A percentile compares a stretch with the other conserved stretches of the same genome.
These are phyloP conservation scores for Colletotrichum paranaense DNA, from an alignment of 2,329 filamentous ascomycete species.

Conservation along the genomic window DNA sequence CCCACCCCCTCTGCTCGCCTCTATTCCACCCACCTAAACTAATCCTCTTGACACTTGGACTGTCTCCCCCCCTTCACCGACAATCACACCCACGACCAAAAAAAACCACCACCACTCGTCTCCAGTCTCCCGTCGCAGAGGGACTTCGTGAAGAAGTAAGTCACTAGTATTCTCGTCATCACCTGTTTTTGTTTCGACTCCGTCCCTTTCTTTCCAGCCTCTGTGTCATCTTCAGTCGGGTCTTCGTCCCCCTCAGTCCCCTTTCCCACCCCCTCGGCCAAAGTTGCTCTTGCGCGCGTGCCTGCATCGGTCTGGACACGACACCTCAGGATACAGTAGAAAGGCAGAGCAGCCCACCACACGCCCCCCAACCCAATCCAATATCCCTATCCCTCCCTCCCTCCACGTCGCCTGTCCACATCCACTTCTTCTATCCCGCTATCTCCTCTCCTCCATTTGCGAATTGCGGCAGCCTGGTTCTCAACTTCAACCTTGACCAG, in stretches of 20 bases:
- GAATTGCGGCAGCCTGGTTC: constrained; percentile 35
- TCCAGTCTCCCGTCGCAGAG: constrained; percentile 28
- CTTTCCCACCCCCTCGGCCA: constrained; percentile 27
- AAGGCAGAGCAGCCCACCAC: constrained; percentile 31
- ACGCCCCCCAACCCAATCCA: constrained; percentile 30
- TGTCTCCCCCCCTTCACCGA: constrained; percentile 35
- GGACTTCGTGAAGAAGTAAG: constrained; percentile 33
- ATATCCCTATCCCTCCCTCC: constrained; percentile 36
- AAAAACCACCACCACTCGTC: constrained; percentile 2
- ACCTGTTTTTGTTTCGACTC: neutral
- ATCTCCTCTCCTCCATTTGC: constrained; percentile 30
- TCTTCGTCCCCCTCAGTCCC: constrained; percentile 17
- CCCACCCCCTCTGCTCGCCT: constrained; percentile 31
- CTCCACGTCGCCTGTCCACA: constrained; percentile 36
- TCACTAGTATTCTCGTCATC: constrained; percentile 1
- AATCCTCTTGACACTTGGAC: constrained; percentile 35
- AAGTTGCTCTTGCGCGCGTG: constrained; percentile 35
- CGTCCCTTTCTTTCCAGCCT: constrained; percentile 6
- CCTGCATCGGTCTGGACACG: constrained; percentile 35
- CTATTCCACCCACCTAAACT: constrained; percentile 28
- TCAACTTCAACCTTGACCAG: constrained; percentile 25
- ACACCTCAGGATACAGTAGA: constrained; percentile 34
- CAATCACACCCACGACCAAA: constrained; percentile 29
- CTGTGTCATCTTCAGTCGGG: constrained; percentile 22
- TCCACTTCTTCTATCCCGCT: constrained; percentile 36